These are phyloP conservation scores for Paratinospora sagittata DNA, from an alignment of 164 flowering plant genomes.

Conservation along the genomic window DNA sequence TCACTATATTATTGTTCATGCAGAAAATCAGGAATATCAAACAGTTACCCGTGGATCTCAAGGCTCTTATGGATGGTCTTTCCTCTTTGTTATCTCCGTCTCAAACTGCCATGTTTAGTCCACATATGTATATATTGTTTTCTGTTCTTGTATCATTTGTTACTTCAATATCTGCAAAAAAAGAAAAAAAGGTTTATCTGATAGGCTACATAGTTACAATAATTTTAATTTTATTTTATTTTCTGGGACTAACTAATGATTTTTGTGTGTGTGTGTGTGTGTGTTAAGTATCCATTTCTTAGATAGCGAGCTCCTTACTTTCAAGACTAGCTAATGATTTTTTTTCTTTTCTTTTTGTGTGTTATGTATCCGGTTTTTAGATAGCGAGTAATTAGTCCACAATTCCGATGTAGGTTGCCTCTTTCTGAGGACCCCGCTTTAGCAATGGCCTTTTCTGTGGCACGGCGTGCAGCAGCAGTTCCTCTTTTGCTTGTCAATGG, in stretches of 20 bases:
- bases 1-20: slow-evolving; percentile 20
- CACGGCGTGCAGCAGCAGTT: slow-evolving; percentile 93
- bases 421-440: slow-evolving; percentile 97
- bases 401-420: slow-evolving; percentile 1
- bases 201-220: background rate
- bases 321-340: too few relatives aligned
- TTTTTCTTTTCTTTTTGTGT: background rate
- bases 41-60: slow-evolving; percentile 75
- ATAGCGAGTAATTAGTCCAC: background rate
- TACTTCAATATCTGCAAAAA: background rate
- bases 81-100: slow-evolving; percentile 75
- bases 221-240: background rate
- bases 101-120: slow-evolving; percentile 62
- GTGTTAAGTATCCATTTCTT: background rate
- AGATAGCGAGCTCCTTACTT: background rate
- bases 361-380: background rate
- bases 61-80: slow-evolving; percentile 68
- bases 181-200: background rate
- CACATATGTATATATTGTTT: slow-evolving; percentile 48
- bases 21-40: slow-evolving; percentile 62
- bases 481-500: slow-evolving; percentile 91
- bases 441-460: slow-evolving; percentile 98
- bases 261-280: background rate
- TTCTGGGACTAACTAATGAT: background rate
- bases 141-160: background rate